These are phyloP conservation scores for Cyberlindnera suaveolens DNA, from an alignment of 805 yeast genomes.

Conservation along the genomic window DNA sequence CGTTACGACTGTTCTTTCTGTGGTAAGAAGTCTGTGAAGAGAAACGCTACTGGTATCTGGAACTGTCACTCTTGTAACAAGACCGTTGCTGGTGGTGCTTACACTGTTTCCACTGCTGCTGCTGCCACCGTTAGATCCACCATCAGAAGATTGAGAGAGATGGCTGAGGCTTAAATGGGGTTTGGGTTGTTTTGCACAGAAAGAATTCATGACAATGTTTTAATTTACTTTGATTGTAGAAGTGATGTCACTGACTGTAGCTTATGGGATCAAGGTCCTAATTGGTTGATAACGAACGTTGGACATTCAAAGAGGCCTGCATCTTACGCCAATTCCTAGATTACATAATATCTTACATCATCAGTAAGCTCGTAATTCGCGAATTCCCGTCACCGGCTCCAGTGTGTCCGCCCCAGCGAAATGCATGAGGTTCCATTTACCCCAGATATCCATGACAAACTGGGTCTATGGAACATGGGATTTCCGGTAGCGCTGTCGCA, in stretches of 20 bases:
- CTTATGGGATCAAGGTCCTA: no score
- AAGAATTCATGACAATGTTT: conserved; percentile 20
- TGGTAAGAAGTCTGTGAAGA: conserved; percentile 97
- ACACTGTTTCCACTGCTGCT: conserved; percentile 98
- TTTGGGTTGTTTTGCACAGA: conserved; percentile 19
- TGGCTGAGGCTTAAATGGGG: conserved; percentile 90
- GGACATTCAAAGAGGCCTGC: no score
- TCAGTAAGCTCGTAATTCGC: not conserved
- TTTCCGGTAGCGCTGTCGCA: not conserved
- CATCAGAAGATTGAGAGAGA: conserved; percentile 99
- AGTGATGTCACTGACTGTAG: not conserved
- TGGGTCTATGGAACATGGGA: not conserved
- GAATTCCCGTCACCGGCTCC: conserved; percentile 1
- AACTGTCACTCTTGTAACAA: conserved; percentile 88
- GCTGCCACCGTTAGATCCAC: conserved; percentile 99
- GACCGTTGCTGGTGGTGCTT: conserved; percentile 99
- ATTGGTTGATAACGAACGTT: no score
- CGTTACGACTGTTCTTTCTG: conserved; percentile 99
- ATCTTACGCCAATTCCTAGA: no score
- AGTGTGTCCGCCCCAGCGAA: not conserved
- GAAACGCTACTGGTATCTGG: conserved; percentile 99
- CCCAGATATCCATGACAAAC: not conserved
- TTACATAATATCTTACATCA: no score
- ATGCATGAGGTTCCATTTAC: not conserved
- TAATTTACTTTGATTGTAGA: not conserved